phyloP scores from a whole-genome alignment of 768 basidiomycete species.

The Auriscalpium vulgare region DNA sequence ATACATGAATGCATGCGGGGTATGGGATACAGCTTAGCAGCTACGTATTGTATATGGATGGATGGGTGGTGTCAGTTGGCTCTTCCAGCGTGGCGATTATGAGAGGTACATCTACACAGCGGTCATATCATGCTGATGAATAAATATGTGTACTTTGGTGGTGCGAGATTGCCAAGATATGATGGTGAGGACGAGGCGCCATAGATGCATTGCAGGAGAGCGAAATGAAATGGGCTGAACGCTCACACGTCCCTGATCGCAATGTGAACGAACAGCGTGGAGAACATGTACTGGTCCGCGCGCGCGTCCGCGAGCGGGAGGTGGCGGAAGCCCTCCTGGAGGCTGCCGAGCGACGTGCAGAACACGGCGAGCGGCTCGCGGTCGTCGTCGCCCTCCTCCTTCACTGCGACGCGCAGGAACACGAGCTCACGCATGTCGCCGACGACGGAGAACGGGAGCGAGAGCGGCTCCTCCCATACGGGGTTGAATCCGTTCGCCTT shows the following conservation, averaged over 20 bases:
- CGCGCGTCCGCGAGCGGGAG: conserved; percentile 84
- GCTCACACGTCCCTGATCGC: conserved; percentile 32
- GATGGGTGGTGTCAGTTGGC: too few species aligned
- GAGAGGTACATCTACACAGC: too few species aligned
- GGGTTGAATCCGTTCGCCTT: conserved; percentile 94
- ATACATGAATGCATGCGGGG: background rate
- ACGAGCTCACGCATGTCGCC: conserved; percentile 75
- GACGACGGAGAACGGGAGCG: conserved; percentile 68
- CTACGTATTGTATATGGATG: too few species aligned
- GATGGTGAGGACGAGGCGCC: background rate
- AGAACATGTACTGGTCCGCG: conserved; percentile 84
- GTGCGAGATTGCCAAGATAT: background rate
- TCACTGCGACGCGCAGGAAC: conserved; percentile 75
- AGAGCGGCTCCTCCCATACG: conserved; percentile 66
- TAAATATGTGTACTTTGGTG: background rate
- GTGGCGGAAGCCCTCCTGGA: conserved; percentile 79
- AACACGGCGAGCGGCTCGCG: conserved; percentile 66
- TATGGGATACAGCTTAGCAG: background rate
- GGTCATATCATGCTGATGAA: background rate
- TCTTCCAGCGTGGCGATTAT: too few species aligned
- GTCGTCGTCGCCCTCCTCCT: conserved; percentile 54
- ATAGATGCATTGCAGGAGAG: background rate
- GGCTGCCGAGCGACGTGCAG: conserved; percentile 61
- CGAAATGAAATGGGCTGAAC: background rate
- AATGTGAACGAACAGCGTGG: conserved; percentile 81